A percentile compares a stretch with the other conserved stretches of the same genome.
phyloP scores from a whole-genome alignment of 1,139 yeast genomes.

The Candida albicans region DNA sequence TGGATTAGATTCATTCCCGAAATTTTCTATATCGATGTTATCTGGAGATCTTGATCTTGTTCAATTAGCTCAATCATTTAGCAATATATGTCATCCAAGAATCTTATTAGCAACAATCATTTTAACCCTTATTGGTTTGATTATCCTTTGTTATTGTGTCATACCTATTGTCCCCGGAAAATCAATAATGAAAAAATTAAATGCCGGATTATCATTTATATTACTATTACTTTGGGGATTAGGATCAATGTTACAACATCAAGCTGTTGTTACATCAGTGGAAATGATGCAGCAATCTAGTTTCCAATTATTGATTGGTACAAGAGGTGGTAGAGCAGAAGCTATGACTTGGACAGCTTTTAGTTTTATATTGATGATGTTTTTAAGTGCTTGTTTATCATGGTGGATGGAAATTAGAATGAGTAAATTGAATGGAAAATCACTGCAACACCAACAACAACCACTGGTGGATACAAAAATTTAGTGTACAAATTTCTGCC shows the following conservation, averaged over 20 bases:
- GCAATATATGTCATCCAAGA: slow-evolving; percentile 53
- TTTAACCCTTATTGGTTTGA: slow-evolving; percentile 41
- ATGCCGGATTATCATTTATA: slow-evolving; percentile 35
- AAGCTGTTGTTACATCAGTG: slow-evolving; percentile 51
- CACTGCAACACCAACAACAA: too few species aligned
- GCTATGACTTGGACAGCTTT: slow-evolving; percentile 65
- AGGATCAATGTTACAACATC: slow-evolving; percentile 69
- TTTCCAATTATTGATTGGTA: slow-evolving; percentile 46
- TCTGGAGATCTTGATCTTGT: slow-evolving; percentile 37
- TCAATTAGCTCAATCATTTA: slow-evolving; percentile 40
- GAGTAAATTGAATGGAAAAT: neutral
- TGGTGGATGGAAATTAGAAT: slow-evolving; percentile 10
- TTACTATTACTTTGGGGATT: slow-evolving; percentile 60
- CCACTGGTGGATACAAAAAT: slow-evolving; percentile 5
- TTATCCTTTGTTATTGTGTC: slow-evolving; percentile 41
- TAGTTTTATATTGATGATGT: slow-evolving; percentile 36
- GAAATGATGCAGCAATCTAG: slow-evolving; percentile 51
- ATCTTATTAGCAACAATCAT: slow-evolving; percentile 51
- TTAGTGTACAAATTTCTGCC: neutral
- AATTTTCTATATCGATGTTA: slow-evolving; percentile 9
- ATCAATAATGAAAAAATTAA: slow-evolving; percentile 26
- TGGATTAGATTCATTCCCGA: slow-evolving; percentile 21
- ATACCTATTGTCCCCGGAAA: slow-evolving; percentile 54
- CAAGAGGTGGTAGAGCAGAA: slow-evolving; percentile 54
- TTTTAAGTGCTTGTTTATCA: slow-evolving; percentile 19